These are phyloP conservation scores for Solanum boliviense DNA, from an alignment of 257 asterid species.

Conservation along the genomic window DNA sequence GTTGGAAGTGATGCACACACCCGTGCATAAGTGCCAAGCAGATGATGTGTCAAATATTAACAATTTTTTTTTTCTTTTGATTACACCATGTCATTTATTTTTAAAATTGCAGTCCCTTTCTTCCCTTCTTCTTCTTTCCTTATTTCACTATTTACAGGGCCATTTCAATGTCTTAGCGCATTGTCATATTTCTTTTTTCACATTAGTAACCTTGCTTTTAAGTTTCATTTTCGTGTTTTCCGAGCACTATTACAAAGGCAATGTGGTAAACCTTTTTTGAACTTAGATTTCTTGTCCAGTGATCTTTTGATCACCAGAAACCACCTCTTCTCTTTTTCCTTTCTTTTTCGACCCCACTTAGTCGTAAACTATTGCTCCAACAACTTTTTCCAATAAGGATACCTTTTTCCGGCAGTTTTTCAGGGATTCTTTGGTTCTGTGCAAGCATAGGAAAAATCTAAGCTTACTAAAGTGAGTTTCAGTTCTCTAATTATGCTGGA, in stretches of 20 bases:
- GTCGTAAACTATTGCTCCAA: neutral
- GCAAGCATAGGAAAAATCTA: no score
- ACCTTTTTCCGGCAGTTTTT: no score
- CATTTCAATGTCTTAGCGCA: neutral
- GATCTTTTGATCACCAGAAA: neutral
- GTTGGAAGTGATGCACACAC: neutral
- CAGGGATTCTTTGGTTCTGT: neutral
- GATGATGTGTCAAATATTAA: neutral
- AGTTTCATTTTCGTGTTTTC: neutral
- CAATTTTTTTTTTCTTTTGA: neutral
- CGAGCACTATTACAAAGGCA: neutral
- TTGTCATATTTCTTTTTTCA: neutral
- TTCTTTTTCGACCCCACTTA: neutral
- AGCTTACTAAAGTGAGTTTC: no score
- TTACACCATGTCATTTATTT: neutral
- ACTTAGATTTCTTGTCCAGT: neutral
- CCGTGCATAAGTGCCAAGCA: neutral
- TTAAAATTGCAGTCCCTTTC: neutral
- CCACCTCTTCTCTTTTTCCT: neutral
- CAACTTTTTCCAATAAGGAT: neutral
- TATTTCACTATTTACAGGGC: no score
- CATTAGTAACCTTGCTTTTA: neutral
- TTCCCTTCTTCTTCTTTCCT: neutral
- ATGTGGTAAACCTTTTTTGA: neutral
- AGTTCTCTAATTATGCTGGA: no score